Evolutionary conservation across 352 stramenopile genomes (phyloP).

Genomic region (Plasmopara viticola): DNA sequence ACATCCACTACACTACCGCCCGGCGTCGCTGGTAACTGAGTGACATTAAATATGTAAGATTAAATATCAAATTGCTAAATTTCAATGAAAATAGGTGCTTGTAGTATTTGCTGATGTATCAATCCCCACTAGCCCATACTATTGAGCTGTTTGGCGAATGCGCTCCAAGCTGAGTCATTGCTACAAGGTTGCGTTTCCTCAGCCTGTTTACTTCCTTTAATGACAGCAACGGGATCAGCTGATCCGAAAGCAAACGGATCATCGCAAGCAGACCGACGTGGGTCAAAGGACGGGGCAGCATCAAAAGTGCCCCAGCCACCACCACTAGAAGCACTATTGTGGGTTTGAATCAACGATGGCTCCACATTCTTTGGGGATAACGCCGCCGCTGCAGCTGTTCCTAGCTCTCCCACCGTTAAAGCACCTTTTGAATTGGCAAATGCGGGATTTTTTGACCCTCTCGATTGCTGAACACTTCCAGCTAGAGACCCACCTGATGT

Average conservation of each 20-base stretch:
- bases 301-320: slow-evolving; percentile 17
- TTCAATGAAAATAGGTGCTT: no score
- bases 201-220: no score
- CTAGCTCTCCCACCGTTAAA: slow-evolving; percentile 25
- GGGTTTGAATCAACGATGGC: slow-evolving; percentile 10
- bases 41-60: no score
- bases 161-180: no score
- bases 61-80: no score
- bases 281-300: slow-evolving; percentile 9
- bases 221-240: not conserved
- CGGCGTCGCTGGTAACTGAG: slow-evolving; percentile 22
- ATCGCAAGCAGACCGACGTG: slow-evolving; percentile 9
- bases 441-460: slow-evolving; percentile 17
- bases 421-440: slow-evolving; percentile 30
- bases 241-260: slow-evolving; percentile 18
- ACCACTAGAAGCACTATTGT: slow-evolving; percentile 17
- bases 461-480: slow-evolving; percentile 13
- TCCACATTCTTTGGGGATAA: slow-evolving; percentile 17
- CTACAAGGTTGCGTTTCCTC: no score
- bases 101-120: no score
- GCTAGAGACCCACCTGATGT: slow-evolving; percentile 12
- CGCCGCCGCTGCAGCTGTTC: slow-evolving; percentile 7
- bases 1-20: slow-evolving; percentile 23
- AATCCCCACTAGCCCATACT: no score
- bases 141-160: no score